A percentile compares a stretch with the other conserved stretches of the same genome.
phyloP scores from a whole-genome alignment of 2,329 filamentous ascomycete genomes.

The Aspergillus ochraceus region DNA sequence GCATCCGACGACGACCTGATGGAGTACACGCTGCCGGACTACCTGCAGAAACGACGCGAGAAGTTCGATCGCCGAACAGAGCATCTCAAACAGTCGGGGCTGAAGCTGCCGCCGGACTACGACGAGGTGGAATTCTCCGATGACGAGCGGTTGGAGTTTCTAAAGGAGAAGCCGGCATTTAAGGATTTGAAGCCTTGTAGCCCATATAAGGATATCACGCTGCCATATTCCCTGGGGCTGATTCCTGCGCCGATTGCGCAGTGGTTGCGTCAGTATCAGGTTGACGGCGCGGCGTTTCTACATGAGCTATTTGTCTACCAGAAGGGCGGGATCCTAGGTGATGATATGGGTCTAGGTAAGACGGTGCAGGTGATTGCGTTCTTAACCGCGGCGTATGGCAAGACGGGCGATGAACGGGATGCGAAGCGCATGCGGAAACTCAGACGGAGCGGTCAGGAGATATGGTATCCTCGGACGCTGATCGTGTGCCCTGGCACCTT shows the following conservation, averaged over 20 bases:
- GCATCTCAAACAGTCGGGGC: slow-evolving; percentile 63
- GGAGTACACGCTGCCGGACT: slow-evolving; percentile 67
- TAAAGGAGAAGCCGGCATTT: slow-evolving; percentile 72
- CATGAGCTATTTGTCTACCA: slow-evolving; percentile 90
- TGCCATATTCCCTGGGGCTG: slow-evolving; percentile 73
- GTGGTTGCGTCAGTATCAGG: slow-evolving; percentile 88
- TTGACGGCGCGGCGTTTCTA: slow-evolving; percentile 80
- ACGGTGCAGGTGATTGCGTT: slow-evolving; percentile 96
- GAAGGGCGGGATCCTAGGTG: slow-evolving; percentile 83
- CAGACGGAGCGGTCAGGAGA: slow-evolving; percentile 56
- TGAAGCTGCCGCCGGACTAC: slow-evolving; percentile 77
- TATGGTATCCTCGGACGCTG: slow-evolving; percentile 81
- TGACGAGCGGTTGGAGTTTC: slow-evolving; percentile 59
- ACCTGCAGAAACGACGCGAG: slow-evolving; percentile 67
- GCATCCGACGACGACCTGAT: slow-evolving; percentile 57
- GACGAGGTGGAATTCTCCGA: slow-evolving; percentile 75
- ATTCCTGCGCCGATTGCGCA: slow-evolving; percentile 89
- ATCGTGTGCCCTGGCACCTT: slow-evolving; percentile 87
- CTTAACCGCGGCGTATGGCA: slow-evolving; percentile 86
- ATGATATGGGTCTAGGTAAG: slow-evolving; percentile 97
- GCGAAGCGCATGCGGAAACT: slow-evolving; percentile 84
- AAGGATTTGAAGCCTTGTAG: slow-evolving; percentile 62
- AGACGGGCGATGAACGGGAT: slow-evolving; percentile 86
- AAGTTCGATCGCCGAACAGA: slow-evolving; percentile 66
- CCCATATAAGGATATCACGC: slow-evolving; percentile 70